Conservation (phyloP, 75 land plant species). For the Cupressus sempervirens region DNA sequence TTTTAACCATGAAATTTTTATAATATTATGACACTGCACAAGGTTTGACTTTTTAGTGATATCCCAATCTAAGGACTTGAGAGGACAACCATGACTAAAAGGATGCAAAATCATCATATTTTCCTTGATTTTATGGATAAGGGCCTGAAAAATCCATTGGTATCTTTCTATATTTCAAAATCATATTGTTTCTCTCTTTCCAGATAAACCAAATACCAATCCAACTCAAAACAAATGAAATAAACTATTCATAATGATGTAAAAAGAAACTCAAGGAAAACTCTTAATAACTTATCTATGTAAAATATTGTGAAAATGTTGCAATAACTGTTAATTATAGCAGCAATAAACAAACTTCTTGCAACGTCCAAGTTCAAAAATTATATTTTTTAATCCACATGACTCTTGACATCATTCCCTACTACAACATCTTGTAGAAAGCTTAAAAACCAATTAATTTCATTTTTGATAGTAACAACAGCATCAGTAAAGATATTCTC, state of each 20-base stretch:
- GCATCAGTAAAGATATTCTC: slow-evolving; percentile 56
- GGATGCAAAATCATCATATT: too few relatives aligned
- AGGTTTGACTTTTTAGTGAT: too few relatives aligned
- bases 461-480: slow-evolving; percentile 36
- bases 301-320: slow-evolving; percentile 71
- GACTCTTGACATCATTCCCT: slow-evolving; percentile 55
- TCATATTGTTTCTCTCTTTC: too few relatives aligned
- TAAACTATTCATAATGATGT: background rate
- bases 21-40: too few relatives aligned
- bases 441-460: slow-evolving; percentile 51
- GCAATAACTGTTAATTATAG: slow-evolving; percentile 71
- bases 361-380: slow-evolving; percentile 38
- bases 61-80: too few relatives aligned
- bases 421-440: slow-evolving; percentile 73
- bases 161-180: too few relatives aligned
- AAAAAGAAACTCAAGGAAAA: background rate
- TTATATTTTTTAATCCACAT: background rate
- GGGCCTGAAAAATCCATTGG: too few relatives aligned
- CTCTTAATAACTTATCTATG: slow-evolving; percentile 40
- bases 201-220: too few relatives aligned
- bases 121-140: too few relatives aligned
- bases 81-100: too few relatives aligned
- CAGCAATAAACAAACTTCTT: slow-evolving; percentile 46
- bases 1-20: too few relatives aligned
- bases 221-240: too few relatives aligned